Percentiles rank a stretch among this genome's conserved stretches.
These are phyloP conservation scores for Cymodocea nodosa DNA, from an alignment of 116 monocot genomes.

Conservation along the genomic window DNA sequence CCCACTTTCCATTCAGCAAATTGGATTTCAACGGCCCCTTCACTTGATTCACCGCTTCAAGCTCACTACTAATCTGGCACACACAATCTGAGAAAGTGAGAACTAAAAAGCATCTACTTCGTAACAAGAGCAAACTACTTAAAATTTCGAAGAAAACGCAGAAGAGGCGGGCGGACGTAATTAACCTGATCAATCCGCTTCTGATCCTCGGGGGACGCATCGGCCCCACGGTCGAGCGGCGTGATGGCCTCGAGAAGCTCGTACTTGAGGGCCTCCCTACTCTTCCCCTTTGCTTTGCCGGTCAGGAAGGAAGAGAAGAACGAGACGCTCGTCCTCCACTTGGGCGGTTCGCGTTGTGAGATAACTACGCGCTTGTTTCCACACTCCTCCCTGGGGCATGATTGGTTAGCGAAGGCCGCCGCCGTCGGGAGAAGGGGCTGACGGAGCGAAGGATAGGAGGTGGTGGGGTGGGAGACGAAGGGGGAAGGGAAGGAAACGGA, in stretches of 20 bases:
- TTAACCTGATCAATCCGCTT: slow-evolving; percentile 64
- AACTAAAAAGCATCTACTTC: not conserved
- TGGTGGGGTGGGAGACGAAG: not conserved
- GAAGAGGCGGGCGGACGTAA: not conserved
- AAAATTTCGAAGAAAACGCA: not conserved
- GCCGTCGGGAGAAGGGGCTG: not conserved
- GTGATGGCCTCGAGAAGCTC: slow-evolving; percentile 73
- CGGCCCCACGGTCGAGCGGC: slow-evolving; percentile 81
- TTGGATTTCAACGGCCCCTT: slow-evolving; percentile 83
- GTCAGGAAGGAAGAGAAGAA: slow-evolving; percentile 57
- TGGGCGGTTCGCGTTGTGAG: not conserved
- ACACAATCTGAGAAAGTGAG: slow-evolving; percentile 5
- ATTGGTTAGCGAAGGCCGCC: not conserved
- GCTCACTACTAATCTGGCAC: slow-evolving; percentile 45
- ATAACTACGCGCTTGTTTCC: too few relatives aligned
- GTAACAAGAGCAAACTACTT: not conserved
- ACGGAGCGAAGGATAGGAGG: not conserved
- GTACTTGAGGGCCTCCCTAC: slow-evolving; percentile 49
- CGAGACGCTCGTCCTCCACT: slow-evolving; percentile 57
- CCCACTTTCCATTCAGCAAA: slow-evolving; percentile 94
- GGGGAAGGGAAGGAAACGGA: not conserved
- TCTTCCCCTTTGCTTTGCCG: slow-evolving; percentile 29
- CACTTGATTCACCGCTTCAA: slow-evolving; percentile 52
- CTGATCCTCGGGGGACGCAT: slow-evolving; percentile 52
- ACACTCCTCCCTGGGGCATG: not conserved